Evolutionary conservation across 192 early-diverging fungal genomes (phyloP).

Genomic region (Lobulomyces angularis): DNA sequence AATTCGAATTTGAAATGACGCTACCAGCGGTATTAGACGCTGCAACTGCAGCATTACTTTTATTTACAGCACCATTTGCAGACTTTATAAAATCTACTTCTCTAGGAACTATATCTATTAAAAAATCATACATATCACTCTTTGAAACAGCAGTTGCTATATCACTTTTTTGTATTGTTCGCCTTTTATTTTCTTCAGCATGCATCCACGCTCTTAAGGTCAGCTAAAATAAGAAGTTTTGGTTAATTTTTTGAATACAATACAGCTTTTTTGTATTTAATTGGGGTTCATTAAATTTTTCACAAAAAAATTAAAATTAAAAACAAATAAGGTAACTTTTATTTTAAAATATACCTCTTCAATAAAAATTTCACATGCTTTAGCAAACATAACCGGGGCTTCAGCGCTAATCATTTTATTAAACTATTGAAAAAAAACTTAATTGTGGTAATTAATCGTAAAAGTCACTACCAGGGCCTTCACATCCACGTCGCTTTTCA

Average conservation of each 20-base stretch:
- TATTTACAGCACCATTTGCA: no score
- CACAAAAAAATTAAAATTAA: no score
- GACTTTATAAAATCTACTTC: no score
- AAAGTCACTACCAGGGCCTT: constrained; percentile 43
- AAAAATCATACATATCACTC: constrained; percentile 84
- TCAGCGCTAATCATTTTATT: constrained; percentile 68
- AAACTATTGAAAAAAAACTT: constrained; percentile 14
- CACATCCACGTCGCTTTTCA: constrained; percentile 95
- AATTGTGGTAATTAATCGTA: constrained; percentile 3
- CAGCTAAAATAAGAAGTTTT: constrained; percentile 1
- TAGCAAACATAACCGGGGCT: constrained; percentile 86
- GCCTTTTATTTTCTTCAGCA: constrained; percentile 92
- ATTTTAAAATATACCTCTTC: constrained; percentile 46
- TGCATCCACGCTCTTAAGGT: constrained; percentile 64
- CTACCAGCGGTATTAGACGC: no score
- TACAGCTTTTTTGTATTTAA: no score
- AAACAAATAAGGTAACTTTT: background rate
- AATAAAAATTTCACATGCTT: constrained; percentile 97
- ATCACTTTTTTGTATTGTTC: constrained; percentile 83
- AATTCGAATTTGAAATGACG: no score
- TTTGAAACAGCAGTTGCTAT: constrained; percentile 77
- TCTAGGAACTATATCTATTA: constrained; percentile 1
- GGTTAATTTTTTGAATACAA: no score
- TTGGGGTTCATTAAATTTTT: no score
- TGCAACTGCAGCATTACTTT: no score